Evolutionary conservation across 441 rosid genomes (phyloP).

Genomic region (Adansonia grandidieri): DNA sequence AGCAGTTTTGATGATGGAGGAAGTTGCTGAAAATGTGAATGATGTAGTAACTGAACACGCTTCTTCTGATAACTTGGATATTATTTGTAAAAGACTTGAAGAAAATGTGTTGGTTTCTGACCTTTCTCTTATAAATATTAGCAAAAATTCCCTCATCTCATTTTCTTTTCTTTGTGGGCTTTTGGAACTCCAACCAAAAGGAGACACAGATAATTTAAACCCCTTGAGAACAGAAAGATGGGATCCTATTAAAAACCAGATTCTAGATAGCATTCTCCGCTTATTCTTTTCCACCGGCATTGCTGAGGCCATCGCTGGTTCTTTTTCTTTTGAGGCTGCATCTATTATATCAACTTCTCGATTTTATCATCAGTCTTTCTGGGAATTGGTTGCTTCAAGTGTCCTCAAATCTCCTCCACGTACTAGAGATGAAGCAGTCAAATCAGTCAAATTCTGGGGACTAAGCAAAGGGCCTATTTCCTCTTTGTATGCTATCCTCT

Average conservation of each 20-base stretch:
- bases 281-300: slow-evolving; percentile 87
- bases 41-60: slow-evolving; percentile 51
- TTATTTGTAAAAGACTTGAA: slow-evolving; percentile 55
- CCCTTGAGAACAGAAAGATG: slow-evolving; percentile 55
- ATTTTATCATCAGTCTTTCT: slow-evolving; percentile 58
- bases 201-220: slow-evolving; percentile 39
- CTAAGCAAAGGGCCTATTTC: slow-evolving; percentile 76
- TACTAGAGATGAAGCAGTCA: slow-evolving; percentile 83
- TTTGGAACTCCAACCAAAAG: slow-evolving; percentile 40
- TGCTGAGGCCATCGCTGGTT: slow-evolving; percentile 79
- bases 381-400: slow-evolving; percentile 81
- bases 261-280: slow-evolving; percentile 84
- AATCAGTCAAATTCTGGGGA: slow-evolving; percentile 91
- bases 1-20: slow-evolving; percentile 89
- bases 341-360: slow-evolving; percentile 68
- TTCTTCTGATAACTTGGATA: slow-evolving; percentile 46
- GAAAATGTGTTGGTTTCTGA: slow-evolving; percentile 58
- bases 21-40: slow-evolving; percentile 75
- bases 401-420: slow-evolving; percentile 63
- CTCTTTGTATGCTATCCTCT: slow-evolving; percentile 81
- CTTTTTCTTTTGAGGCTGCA: slow-evolving; percentile 67
- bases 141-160: slow-evolving; percentile 71
- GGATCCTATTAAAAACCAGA: slow-evolving; percentile 64
- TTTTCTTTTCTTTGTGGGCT: slow-evolving; percentile 59
- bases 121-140: slow-evolving; percentile 51